Evolutionary conservation across 345 rosid species (phyloP).

Genomic region (Citrus inodora): DNA sequence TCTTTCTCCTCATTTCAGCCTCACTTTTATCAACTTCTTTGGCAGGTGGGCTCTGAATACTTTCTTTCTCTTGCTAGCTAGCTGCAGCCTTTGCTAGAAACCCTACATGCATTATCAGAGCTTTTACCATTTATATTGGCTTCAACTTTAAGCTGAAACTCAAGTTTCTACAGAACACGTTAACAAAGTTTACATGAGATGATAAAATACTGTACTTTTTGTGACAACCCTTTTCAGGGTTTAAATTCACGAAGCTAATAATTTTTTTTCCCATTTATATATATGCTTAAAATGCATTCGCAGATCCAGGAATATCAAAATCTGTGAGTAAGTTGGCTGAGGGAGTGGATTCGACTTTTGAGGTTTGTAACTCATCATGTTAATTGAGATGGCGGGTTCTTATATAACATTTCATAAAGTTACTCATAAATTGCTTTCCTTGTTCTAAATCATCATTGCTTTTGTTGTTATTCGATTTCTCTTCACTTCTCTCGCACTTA

Average conservation of each 20-base stretch:
- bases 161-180: background rate
- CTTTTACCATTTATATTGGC: background rate
- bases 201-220: background rate
- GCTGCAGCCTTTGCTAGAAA: conserved; percentile 16
- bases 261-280: background rate
- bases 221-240: background rate
- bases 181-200: background rate
- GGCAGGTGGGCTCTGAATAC: conserved; percentile 37
- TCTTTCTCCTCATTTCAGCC: conserved; percentile 52
- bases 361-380: conserved; percentile 27
- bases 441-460: background rate
- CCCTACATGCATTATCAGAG: conserved; percentile 9
- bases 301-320: conserved; percentile 46
- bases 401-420: background rate
- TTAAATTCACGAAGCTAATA: background rate
- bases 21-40: conserved; percentile 37
- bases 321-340: conserved; percentile 16
- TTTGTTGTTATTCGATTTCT: background rate
- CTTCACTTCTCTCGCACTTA: background rate
- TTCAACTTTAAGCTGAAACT: background rate
- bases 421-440: background rate
- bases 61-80: background rate
- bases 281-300: background rate
- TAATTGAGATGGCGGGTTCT: background rate
- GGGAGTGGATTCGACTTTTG: conserved; percentile 21